Percentiles rank a stretch among this genome's conserved stretches.
Conservation (phyloP, 2,329 filamentous ascomycete species). For the Fusarium mundagurra region DNA sequence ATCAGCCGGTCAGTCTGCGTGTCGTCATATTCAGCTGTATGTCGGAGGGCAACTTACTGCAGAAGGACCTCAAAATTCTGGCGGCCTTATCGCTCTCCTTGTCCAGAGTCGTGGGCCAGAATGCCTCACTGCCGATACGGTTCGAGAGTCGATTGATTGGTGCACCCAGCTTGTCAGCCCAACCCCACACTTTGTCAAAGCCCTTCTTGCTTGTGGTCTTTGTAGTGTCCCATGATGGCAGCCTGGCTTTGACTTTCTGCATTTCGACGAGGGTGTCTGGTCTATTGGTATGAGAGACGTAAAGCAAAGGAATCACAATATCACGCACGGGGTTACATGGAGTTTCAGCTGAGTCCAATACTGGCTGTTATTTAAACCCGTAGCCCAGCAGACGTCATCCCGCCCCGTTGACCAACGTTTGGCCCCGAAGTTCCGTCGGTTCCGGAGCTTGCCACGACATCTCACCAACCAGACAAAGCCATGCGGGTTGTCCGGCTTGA, state of each 20-base stretch:
- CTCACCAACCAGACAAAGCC: background rate
- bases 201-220: constrained; percentile 69
- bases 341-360: background rate
- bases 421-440: background rate
- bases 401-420: background rate
- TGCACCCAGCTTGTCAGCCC: constrained; percentile 64
- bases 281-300: accelerated
- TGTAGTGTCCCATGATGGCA: constrained; percentile 63
- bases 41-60: constrained; percentile 65
- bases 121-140: constrained; percentile 81
- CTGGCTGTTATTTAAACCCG: background rate
- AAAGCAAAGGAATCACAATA: background rate
- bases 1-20: background rate
- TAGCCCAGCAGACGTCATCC: constrained; percentile 20
- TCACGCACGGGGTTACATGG: background rate
- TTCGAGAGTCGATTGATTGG: constrained; percentile 85
- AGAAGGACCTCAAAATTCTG: constrained; percentile 84
- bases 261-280: constrained; percentile 38
- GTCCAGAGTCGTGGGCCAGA: constrained; percentile 86
- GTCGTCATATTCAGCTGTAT: accelerated
- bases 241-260: constrained; percentile 47
- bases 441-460: constrained; percentile 8
- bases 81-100: constrained; percentile 92
- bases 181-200: constrained; percentile 77
- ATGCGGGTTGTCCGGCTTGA: constrained; percentile 5